phyloP scores from a whole-genome alignment of 202 grass and related monocot genomes.

The Alloteropsis angusta region DNA sequence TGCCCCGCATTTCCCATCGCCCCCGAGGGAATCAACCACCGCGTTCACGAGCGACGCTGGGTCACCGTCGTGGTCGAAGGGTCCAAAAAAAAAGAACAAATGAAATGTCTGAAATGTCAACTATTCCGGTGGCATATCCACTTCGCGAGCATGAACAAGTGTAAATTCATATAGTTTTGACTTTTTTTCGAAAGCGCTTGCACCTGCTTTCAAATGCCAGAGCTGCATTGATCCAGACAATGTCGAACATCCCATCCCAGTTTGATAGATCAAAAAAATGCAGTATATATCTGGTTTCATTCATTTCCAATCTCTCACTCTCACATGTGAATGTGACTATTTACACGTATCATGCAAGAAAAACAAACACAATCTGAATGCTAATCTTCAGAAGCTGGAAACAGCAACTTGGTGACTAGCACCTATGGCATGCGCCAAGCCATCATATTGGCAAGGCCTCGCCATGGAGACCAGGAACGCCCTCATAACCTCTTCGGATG shows the following conservation, averaged over 20 bases:
- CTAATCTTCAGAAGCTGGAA: constrained; percentile 12
- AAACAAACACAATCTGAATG: neutral
- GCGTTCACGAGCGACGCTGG: neutral
- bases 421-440: neutral
- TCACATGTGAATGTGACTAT: neutral
- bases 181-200: neutral
- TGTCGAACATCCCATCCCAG: neutral
- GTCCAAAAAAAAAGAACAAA: too few species aligned
- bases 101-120: too few species aligned
- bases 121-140: too few species aligned
- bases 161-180: too few species aligned
- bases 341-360: neutral
- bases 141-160: too few species aligned
- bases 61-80: neutral
- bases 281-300: neutral
- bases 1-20: neutral
- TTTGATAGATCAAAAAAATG: neutral
- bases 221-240: neutral
- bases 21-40: neutral
- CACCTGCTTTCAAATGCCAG: neutral
- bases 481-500: constrained; percentile 28
- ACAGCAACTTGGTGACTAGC: constrained; percentile 23
- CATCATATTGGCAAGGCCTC: constrained; percentile 13
- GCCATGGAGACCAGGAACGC: constrained; percentile 29
- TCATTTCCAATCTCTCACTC: neutral